Percentiles rank a stretch among this genome's conserved stretches.
These are phyloP conservation scores for Hemerocallis citrina DNA, from an alignment of 106 monocot genomes.

Conservation along the genomic window DNA sequence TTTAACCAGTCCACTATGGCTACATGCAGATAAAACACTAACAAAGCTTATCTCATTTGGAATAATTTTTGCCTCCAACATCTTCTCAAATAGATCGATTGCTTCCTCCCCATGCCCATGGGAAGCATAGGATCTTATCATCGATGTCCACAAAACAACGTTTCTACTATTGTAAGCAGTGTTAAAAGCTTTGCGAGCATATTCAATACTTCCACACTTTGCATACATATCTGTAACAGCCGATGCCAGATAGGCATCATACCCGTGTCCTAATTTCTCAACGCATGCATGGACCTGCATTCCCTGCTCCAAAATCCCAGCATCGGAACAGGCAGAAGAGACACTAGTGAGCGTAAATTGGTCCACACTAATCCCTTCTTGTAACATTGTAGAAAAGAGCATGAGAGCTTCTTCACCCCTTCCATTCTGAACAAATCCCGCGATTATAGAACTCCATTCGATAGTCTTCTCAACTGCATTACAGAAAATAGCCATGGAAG, in stretches of 20 bases:
- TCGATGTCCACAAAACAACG: slow-evolving; percentile 62
- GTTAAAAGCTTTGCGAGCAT: slow-evolving; percentile 43
- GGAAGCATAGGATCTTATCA: slow-evolving; percentile 50
- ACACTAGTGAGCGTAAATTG: slow-evolving; percentile 53
- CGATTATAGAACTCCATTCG: slow-evolving; percentile 60
- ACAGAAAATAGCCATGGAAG: slow-evolving; percentile 30
- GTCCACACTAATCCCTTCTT: slow-evolving; percentile 25
- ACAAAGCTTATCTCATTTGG: slow-evolving; percentile 75
- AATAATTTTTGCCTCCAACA: slow-evolving; percentile 49
- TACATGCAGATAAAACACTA: slow-evolving; percentile 66
- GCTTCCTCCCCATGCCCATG: slow-evolving; percentile 56
- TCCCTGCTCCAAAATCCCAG: slow-evolving; percentile 54
- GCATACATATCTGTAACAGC: slow-evolving; percentile 76
- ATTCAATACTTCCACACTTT: slow-evolving; percentile 71
- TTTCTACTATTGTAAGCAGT: slow-evolving; percentile 9
- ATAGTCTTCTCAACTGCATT: slow-evolving; percentile 19
- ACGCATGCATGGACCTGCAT: slow-evolving; percentile 58
- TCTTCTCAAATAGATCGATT: slow-evolving; percentile 39
- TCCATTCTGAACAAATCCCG: slow-evolving; percentile 72
- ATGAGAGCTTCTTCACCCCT: slow-evolving; percentile 42
- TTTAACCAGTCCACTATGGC: slow-evolving; percentile 46
- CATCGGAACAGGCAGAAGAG: slow-evolving; percentile 55
- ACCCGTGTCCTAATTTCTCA: slow-evolving; percentile 49
- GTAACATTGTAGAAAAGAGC: slow-evolving; percentile 40
- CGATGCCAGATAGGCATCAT: slow-evolving; percentile 41